Base-by-base conservation (phyloP, 306 rosid genomes). In the Cucumis melo region DNA sequence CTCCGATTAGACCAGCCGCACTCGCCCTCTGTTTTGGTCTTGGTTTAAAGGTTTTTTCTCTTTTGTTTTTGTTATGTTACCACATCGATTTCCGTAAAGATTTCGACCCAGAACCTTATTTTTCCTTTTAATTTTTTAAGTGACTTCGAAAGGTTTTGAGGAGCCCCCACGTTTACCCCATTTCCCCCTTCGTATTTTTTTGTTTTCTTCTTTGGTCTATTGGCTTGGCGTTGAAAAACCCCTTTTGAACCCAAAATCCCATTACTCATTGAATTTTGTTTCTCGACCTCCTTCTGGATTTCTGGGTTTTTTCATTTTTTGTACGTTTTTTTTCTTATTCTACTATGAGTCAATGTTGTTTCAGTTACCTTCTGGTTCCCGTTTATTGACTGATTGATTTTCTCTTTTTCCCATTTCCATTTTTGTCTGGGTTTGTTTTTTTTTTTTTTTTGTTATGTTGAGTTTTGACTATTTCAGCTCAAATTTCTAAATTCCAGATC, bases 401-500 rank as follows among this genome's bases (percentile, higher is more conserved):
- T 63, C 46, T 15, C 70, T 3, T 7, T 17, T 64, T 17, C 41
- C 71, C 48, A 10, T 66, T 58, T 38, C 5, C 51, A 0, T 64
- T 36, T 64, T 62, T 4, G 8, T 50, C 62, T 50, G 38, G 29
- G 19, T 1, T 74, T 75, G 66, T 68, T 32, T 50, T 62, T n/a
- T n/a, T n/a, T 51, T 2, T 57, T 17, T 58, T 62, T 80, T 19
- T 70, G 34, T 64, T 46, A 15, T 42, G 61, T 55, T 63, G 78
- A 56, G 80, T 79, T 60, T 24, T 14, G 50, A 34, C 55, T 42
- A 56, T 21, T 55, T n/a, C n/a, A 24, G 21, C 12, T 24, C 53
- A 65, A 38, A 39, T 66, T 39, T 41, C 73, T 66, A 9, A 39
- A 66, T 38, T 66, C 36, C 88, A 85, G 89, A 90, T 90, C 92